phyloP scores from a whole-genome alignment of 345 rosid genomes.

The Gossypium rotundifolium region DNA sequence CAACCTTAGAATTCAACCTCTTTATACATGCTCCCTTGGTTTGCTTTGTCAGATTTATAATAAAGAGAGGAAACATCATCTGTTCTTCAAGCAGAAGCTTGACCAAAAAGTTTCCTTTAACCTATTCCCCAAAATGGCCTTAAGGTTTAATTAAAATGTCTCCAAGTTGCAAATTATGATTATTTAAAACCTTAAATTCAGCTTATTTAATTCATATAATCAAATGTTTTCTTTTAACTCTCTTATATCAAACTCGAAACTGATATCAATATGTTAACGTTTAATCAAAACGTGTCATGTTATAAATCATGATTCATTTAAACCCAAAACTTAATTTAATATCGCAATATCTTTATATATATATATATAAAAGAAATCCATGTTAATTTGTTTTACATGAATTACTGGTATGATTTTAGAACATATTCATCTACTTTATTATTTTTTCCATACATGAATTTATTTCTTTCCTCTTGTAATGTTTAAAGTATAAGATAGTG shows the following conservation, averaged over 20 bases:
- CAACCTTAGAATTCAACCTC: constrained; percentile 12
- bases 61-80: constrained; percentile 20
- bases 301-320: neutral
- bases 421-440: neutral
- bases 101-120: constrained; percentile 1
- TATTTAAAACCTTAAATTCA: neutral
- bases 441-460: neutral
- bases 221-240: too few species aligned
- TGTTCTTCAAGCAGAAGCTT: constrained; percentile 30
- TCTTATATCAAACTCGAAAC: too few species aligned
- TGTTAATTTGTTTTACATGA: neutral
- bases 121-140: constrained; percentile 30
- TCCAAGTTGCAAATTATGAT: neutral
- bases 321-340: neutral
- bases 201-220: too few species aligned
- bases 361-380: too few species aligned
- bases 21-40: constrained; percentile 14
- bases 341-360: too few species aligned
- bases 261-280: neutral
- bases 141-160: neutral
- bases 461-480: constrained; percentile 3
- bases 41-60: constrained; percentile 23
- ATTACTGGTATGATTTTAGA: neutral
- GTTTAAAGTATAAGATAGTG: constrained; percentile 5
- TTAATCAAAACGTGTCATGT: neutral